Conservation (phyloP, 2,329 filamentous ascomycete genomes). For the Aspergillus fumigatiaffinis region DNA sequence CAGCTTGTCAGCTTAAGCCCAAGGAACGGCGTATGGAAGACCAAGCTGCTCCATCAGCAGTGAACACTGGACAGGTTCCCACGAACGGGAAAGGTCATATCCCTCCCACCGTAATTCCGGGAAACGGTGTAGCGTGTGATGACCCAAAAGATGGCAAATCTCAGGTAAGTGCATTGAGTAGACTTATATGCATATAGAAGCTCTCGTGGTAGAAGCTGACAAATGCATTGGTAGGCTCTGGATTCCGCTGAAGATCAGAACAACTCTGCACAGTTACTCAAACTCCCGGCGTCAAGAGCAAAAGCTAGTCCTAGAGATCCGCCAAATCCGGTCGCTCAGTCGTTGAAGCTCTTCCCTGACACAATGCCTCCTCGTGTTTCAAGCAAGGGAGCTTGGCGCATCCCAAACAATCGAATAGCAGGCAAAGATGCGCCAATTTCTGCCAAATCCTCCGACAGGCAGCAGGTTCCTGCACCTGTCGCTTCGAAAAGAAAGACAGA, state of each 20-base stretch:
- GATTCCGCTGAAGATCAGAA: not conserved
- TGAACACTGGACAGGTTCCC: not conserved
- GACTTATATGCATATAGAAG: not conserved
- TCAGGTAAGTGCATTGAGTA: not conserved
- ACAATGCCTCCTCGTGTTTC: conserved; percentile 28
- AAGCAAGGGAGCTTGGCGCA: conserved; percentile 24
- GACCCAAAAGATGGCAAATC: not conserved
- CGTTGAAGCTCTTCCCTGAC: conserved; percentile 33
- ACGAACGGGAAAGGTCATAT: not conserved
- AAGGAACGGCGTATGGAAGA: not conserved
- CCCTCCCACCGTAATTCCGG: not conserved
- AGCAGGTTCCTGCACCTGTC: not conserved
- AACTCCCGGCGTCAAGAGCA: conserved; percentile 4
- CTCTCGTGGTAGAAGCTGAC: not conserved
- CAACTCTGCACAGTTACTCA: not conserved
- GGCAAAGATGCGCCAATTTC: conserved; percentile 1
- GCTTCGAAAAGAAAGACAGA: not conserved
- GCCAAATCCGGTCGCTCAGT: conserved; percentile 12
- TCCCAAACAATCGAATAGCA: conserved; percentile 15
- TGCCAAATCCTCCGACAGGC: not conserved
- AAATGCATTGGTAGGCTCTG: not conserved
- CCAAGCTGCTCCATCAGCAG: not conserved
- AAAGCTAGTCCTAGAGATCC: conserved; percentile 8
- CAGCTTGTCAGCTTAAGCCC: not conserved
- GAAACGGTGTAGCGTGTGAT: not conserved